Conservation (phyloP, 2,329 filamentous ascomycete genomes). For the Beauveria australis region DNA sequence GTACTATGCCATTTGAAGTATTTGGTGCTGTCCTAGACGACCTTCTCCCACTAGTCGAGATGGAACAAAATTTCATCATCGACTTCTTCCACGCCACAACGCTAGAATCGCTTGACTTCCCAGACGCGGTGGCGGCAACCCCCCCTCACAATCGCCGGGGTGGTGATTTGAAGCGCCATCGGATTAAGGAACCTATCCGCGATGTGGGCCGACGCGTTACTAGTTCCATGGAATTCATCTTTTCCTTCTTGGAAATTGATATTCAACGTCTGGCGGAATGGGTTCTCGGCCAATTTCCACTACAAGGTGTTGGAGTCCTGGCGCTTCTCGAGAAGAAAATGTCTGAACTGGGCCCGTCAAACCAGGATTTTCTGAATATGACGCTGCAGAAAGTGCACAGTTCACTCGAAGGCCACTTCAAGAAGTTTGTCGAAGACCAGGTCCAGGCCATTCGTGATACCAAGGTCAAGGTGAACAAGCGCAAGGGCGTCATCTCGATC, state of each 20-base stretch:
- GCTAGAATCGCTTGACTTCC: slow-evolving; percentile 71
- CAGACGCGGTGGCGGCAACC: slow-evolving; percentile 62
- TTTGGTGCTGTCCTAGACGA: slow-evolving; percentile 77
- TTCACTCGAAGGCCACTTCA: slow-evolving; percentile 66
- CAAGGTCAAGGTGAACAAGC: slow-evolving; percentile 98
- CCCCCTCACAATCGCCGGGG: slow-evolving; percentile 61
- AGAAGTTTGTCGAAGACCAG: slow-evolving; percentile 87
- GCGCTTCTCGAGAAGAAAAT: slow-evolving; percentile 73
- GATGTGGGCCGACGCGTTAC: slow-evolving; percentile 76
- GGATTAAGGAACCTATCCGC: slow-evolving; percentile 81
- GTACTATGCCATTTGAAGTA: slow-evolving; percentile 68
- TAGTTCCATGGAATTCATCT: slow-evolving; percentile 84
- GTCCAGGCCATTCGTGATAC: slow-evolving; percentile 94
- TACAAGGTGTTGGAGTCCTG: slow-evolving; percentile 88
- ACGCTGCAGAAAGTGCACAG: slow-evolving; percentile 73
- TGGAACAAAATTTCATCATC: slow-evolving; percentile 96
- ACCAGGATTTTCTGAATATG: slow-evolving; percentile 82
- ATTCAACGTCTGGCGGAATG: slow-evolving; percentile 76
- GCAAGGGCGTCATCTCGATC: slow-evolving; percentile 92
- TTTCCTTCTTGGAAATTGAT: slow-evolving; percentile 71
- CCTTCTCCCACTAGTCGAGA: slow-evolving; percentile 71
- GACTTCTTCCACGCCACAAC: slow-evolving; percentile 96
- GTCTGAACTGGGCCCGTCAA: slow-evolving; percentile 73
- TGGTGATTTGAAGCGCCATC: slow-evolving; percentile 63
- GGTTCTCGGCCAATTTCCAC: slow-evolving; percentile 69